phyloP scores from a whole-genome alignment of 1,139 yeast genomes.

The Diutina mesorugosa region DNA sequence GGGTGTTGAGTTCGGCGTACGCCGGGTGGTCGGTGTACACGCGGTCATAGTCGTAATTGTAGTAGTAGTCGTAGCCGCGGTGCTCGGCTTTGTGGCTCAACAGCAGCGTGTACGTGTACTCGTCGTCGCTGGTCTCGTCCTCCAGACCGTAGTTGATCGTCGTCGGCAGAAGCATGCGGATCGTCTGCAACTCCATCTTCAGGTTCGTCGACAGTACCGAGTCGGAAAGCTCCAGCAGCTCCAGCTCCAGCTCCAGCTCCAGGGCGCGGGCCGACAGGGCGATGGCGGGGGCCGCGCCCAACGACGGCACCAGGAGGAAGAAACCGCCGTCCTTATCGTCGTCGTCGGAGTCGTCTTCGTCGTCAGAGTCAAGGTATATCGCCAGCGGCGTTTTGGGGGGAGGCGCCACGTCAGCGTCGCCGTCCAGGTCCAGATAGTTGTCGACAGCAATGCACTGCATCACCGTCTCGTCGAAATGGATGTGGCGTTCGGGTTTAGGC shows the following conservation, averaged over 20 bases:
- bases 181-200: conserved; percentile 20
- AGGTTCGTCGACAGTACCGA: conserved; percentile 12
- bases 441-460: conserved; percentile 80
- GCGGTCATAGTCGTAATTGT: conserved; percentile 80
- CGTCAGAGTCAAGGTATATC: conserved; percentile 12
- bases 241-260: conserved; percentile 6
- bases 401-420: background rate
- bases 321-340: conserved; percentile 61
- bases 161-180: conserved; percentile 71
- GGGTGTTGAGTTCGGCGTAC: conserved; percentile 25
- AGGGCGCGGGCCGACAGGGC: background rate
- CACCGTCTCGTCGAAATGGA: conserved; percentile 87
- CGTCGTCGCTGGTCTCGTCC: conserved; percentile 51
- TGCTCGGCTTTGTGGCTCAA: conserved; percentile 67
- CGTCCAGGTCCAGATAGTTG: conserved; percentile 5
- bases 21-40: conserved; percentile 55
- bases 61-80: conserved; percentile 73
- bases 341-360: conserved; percentile 24
- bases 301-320: conserved; percentile 42
- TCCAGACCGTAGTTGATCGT: conserved; percentile 69
- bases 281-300: conserved; percentile 12
- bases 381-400: background rate
- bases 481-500: conserved; percentile 38
- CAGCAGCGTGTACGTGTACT: conserved; percentile 43
- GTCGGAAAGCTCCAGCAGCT: conserved; percentile 16